Base-by-base conservation (phyloP, 148 eudicot genomes). In the Pouteria glomerata region DNA sequence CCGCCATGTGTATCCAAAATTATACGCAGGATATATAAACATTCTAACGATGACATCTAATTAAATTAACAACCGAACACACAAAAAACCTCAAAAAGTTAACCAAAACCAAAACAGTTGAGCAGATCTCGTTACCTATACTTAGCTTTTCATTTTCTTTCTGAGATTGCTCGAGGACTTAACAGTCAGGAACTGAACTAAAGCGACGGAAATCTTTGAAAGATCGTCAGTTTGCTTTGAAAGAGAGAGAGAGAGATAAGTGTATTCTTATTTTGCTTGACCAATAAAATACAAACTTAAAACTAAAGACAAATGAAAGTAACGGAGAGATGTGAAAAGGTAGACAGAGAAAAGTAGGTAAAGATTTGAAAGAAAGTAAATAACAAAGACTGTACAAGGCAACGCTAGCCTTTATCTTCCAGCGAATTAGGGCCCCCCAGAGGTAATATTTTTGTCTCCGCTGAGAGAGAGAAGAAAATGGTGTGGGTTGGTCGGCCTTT, bases 381-480 rank as follows among this genome's bases (percentile, higher is more conserved):
- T 23, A 4, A 39, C 44, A 39, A 39, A 14, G 14, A 7, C 6
- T 39, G 62, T 34, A 8, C 1, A 7, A 63, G 0, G 10, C 6
- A n/a, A 48, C 23, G 68, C 3, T 8, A 13, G 70, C 21, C 69
- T 35, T 55, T 68, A 52, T 57, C 53, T 4, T 29, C 55, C 65
- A 42, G 33, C 55, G 16, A 41, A 70, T 2, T 29, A 8, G 53
- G 74, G 56, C 4, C 74, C 73, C 74, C 42, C 74, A 31, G 4
- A 29, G 37, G 8, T 29, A n/a, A 71, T 55, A 29, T 58, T 71
- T 70, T 58, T 70, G 63, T 26, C 63, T 42, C 42, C 11, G 73
- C 23, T 57, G 55, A 2, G 52, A 44, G 42, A 30, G 42, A 61
- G 44, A 61, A 4, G n/a, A 8, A 2, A 65, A 65, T 44, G 53